These are phyloP conservation scores for Fusarium robinianum DNA, from an alignment of 2,329 filamentous ascomycete species.

Conservation along the genomic window DNA sequence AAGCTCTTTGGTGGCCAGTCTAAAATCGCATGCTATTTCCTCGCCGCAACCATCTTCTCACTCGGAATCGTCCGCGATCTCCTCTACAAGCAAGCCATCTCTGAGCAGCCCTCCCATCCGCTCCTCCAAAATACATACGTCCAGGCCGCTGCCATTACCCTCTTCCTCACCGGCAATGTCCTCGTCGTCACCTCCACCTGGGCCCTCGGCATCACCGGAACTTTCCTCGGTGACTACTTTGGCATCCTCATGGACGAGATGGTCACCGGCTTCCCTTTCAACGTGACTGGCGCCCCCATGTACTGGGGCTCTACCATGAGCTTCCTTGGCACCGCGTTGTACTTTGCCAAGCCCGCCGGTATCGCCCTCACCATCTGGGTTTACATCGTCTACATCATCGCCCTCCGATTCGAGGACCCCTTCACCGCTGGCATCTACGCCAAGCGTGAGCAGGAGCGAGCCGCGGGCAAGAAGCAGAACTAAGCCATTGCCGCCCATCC, in stretches of 20 bases:
- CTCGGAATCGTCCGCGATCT: slow-evolving; percentile 87
- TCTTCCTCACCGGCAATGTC: slow-evolving; percentile 77
- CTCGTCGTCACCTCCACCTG: slow-evolving; percentile 90
- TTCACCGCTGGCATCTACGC: slow-evolving; percentile 94
- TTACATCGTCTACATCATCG: slow-evolving; percentile 76
- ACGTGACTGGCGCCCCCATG: slow-evolving; percentile 88
- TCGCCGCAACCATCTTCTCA: slow-evolving; percentile 87
- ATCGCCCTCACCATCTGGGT: slow-evolving; percentile 77
- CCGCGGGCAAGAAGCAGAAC: slow-evolving; percentile 58
- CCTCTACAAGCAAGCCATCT: slow-evolving; percentile 84
- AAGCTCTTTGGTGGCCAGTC: slow-evolving; percentile 81
- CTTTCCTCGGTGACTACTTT: slow-evolving; percentile 98
- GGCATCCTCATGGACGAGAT: slow-evolving; percentile 96
- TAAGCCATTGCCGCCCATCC: slow-evolving; percentile 36
- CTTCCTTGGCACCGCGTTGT: slow-evolving; percentile 85
- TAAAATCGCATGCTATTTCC: slow-evolving; percentile 82
- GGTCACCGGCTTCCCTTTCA: slow-evolving; percentile 96
- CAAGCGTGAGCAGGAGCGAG: slow-evolving; percentile 71
- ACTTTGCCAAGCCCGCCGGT: slow-evolving; percentile 86
- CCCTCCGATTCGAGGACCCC: slow-evolving; percentile 86
- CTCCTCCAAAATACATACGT: slow-evolving; percentile 64
- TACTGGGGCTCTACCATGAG: slow-evolving; percentile 93
- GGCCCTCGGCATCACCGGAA: slow-evolving; percentile 90
- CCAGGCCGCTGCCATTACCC: slow-evolving; percentile 67
- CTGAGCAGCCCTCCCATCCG: slow-evolving; percentile 74